Evolutionary conservation across 495 filamentous ascomycete genomes (phyloP), one percentile per base, ranked within the genome.

Genomic region (Cercophora scortea): DNA sequence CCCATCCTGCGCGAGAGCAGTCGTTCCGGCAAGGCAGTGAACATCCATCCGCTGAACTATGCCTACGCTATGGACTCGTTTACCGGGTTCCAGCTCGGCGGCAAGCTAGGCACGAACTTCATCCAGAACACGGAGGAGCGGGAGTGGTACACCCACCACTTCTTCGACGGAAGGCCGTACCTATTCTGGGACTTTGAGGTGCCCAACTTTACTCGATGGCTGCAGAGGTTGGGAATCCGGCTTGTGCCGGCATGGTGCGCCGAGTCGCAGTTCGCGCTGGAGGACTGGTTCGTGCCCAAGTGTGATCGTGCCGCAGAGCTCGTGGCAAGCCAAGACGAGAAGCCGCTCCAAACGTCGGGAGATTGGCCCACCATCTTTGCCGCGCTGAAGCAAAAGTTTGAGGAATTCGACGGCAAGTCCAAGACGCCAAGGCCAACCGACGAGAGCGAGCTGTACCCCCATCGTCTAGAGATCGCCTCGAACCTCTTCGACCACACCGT

Each of bases 131-230:
- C 46, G 3, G n/a, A n/a, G 12, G 12, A 6, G 7, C 33, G 46
- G 12, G n/a, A 39, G 11, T 38, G 6, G 33, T 19, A 16, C 35
- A 13, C 16, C 8, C n/a, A 49, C 32, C 46, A 49, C 34, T 19
- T 39, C 35, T 39, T 49, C 16, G 15, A 8, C 16, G 19, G 15
- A 34, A 38, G 16, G 34, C 46, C 15, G 15, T 18, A 49, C 46
- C 8, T 49, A 4, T 49, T 49, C 35, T 49, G 46, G 46, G 46
- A 36, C 15, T n/a, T 19, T 33, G 46, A 49, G n/a, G 13, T 49
- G 8, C 46, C 32, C 15, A 36, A 49, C 5, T 16, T 49, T n/a
- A 49, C 46, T 8, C 6, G 4, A 9, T 32, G 10, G 8, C 35
- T 39, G 8, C 12, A 5, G 6, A 38, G n/a, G 33, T 7, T 45